Evolutionary conservation across 805 yeast species (phyloP).

Genomic region (Monosporozyma unispora): DNA sequence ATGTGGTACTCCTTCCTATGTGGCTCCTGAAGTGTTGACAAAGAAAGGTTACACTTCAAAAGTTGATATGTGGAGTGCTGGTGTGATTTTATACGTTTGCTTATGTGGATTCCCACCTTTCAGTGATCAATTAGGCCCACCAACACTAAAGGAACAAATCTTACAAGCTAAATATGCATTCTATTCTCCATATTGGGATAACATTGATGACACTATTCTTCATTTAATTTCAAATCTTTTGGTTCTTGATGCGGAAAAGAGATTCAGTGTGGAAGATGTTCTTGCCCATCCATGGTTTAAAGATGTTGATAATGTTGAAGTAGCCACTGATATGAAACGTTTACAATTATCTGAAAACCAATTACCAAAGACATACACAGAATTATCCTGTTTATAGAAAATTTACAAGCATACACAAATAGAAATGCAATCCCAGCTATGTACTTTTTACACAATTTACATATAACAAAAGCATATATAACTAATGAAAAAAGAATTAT

Average conservation of each 20-base stretch:
- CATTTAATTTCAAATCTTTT: conserved; percentile 57
- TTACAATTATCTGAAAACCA: conserved; percentile 25
- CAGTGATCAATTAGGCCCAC: conserved; percentile 74
- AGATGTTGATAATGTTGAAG: conserved; percentile 7
- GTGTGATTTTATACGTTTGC: conserved; percentile 69
- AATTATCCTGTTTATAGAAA: conserved; percentile 22
- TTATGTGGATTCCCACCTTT: conserved; percentile 81
- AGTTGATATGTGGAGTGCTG: conserved; percentile 77
- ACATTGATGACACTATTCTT: conserved; percentile 52
- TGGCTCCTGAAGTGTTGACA: conserved; percentile 67
- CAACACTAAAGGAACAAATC: conserved; percentile 68
- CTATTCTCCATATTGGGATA: conserved; percentile 75
- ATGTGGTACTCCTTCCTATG: conserved; percentile 84
- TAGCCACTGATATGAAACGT: conserved; percentile 16
- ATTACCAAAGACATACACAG: conserved; percentile 33
- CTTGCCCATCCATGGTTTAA: conserved; percentile 80
- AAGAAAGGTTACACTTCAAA: conserved; percentile 56
- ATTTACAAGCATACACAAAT: conserved; percentile 1
- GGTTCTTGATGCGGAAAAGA: conserved; percentile 52
- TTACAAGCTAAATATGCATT: conserved; percentile 59
- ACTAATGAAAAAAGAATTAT: not conserved
- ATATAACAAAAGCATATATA: not conserved
- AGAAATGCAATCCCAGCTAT: not conserved
- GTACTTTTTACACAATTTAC: not conserved
- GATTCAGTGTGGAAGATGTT: conserved; percentile 81